Evolutionary conservation across 2,329 filamentous ascomycete species (phyloP).

Genomic region (Ceratocystis smalleyi): DNA sequence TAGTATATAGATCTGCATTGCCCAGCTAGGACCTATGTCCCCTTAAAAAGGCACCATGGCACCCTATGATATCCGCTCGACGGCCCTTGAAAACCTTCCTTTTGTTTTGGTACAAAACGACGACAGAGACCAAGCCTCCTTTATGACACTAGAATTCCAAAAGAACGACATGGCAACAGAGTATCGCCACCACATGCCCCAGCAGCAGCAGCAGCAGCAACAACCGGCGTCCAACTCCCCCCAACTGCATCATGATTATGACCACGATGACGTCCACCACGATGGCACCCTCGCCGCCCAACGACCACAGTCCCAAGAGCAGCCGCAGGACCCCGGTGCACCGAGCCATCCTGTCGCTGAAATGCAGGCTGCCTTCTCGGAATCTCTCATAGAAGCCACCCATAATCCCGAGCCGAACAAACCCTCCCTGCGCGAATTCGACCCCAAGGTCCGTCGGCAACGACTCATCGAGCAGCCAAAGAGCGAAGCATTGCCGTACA

Average conservation of each 20-base stretch:
- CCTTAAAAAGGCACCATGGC: conserved; percentile 15
- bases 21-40: conserved; percentile 8
- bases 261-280: not conserved
- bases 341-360: conserved; percentile 52
- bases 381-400: conserved; percentile 53
- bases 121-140: not conserved
- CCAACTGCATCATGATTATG: not conserved
- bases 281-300: not conserved
- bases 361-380: conserved; percentile 70
- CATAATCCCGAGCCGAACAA: conserved; percentile 24
- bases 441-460: conserved; percentile 47
- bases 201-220: not conserved
- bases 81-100: conserved; percentile 14
- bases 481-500: conserved; percentile 55
- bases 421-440: conserved; percentile 37
- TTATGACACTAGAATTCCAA: conserved; percentile 9
- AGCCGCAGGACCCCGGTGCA: conserved; percentile 18
- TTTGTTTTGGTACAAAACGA: conserved; percentile 14
- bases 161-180: conserved; percentile 11
- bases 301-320: conserved; percentile 4
- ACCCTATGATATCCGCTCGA: conserved; percentile 14
- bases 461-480: conserved; percentile 51
- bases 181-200: not conserved
- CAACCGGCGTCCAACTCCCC: not conserved
- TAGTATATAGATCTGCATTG: conserved; percentile 14